Evolutionary conservation across 1,139 yeast species (phyloP).

Genomic region (Taiozyma sp.): DNA sequence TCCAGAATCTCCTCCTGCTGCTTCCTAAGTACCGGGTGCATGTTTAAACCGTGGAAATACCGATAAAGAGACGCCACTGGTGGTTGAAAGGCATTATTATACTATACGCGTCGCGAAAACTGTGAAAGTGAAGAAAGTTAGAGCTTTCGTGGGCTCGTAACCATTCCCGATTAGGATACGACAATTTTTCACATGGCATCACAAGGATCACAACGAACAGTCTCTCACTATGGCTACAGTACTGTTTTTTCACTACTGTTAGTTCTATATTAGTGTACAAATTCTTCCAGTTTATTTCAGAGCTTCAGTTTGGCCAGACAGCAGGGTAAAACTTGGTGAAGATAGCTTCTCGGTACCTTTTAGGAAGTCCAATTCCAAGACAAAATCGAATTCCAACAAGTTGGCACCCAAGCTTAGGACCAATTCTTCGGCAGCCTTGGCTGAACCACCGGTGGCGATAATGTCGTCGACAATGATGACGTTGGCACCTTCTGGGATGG

Average conservation of each 20-base stretch:
- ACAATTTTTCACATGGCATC: no score
- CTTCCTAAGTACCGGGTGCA: not conserved
- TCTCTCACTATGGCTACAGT: not conserved
- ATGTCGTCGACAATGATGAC: constrained; percentile 92
- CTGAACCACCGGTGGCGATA: constrained; percentile 98
- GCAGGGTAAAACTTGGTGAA: constrained; percentile 81
- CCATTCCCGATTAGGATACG: not conserved
- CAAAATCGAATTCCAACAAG: constrained; percentile 75
- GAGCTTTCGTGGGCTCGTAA: not conserved
- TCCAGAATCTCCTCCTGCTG: constrained; percentile 17
- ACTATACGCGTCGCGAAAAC: not conserved
- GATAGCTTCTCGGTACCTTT: constrained; percentile 86
- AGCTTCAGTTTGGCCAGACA: constrained; percentile 70
- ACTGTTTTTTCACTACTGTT: not conserved
- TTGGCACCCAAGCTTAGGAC: constrained; percentile 62
- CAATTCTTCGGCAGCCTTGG: constrained; percentile 87
- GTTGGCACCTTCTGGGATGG: constrained; percentile 73
- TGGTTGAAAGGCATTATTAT: no score
- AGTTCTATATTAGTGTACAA: not conserved
- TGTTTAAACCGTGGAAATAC: not conserved
- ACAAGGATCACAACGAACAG: not conserved
- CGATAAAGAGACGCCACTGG: not conserved
- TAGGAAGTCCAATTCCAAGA: constrained; percentile 91
- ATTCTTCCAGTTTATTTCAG: not conserved
- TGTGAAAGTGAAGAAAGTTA: no score